Percentiles rank a stretch among this genome's conserved stretches.
Evolutionary conservation across 139 green algal species (phyloP).

Genomic region (Klebsormidium nitens): DNA sequence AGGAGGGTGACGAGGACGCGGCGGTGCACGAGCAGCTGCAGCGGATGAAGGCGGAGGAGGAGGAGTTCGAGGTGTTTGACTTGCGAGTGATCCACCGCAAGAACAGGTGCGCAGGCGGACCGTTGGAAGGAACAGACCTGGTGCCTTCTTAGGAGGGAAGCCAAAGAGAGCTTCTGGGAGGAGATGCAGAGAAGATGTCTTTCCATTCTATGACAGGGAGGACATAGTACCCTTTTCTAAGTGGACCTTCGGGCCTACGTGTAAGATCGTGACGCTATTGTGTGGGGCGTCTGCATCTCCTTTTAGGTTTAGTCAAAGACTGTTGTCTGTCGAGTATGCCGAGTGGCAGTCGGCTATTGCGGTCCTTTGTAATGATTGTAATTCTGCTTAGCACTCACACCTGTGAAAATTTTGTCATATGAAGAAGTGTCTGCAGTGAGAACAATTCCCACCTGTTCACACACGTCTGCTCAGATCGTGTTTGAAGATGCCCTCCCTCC

Average conservation of each 20-base stretch:
- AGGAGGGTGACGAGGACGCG: background rate
- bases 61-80: slow-evolving; percentile 36
- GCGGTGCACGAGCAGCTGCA: slow-evolving; percentile 1
- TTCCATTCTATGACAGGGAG: too few relatives aligned
- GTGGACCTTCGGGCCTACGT: too few relatives aligned
- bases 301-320: background rate
- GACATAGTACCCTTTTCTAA: too few relatives aligned
- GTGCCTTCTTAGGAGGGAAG: too few relatives aligned
- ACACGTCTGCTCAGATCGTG: background rate
- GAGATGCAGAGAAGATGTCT: too few relatives aligned
- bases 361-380: background rate
- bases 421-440: background rate
- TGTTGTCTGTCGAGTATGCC: background rate
- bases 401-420: background rate
- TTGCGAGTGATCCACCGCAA: slow-evolving; percentile 38
- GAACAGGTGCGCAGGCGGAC: slow-evolving; percentile 17
- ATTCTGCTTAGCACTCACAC: background rate
- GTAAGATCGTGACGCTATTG: too few relatives aligned
- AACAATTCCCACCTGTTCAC: background rate
- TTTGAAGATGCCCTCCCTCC: background rate
- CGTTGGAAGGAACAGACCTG: too few relatives aligned
- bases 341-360: background rate
- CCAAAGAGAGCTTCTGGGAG: too few relatives aligned
- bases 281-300: too few relatives aligned
- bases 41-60: slow-evolving; percentile 11